Percentiles rank a stretch among this genome's conserved stretches.
phyloP scores from a whole-genome alignment of 176 grass and related monocot genomes.

The Leersia perrieri region DNA sequence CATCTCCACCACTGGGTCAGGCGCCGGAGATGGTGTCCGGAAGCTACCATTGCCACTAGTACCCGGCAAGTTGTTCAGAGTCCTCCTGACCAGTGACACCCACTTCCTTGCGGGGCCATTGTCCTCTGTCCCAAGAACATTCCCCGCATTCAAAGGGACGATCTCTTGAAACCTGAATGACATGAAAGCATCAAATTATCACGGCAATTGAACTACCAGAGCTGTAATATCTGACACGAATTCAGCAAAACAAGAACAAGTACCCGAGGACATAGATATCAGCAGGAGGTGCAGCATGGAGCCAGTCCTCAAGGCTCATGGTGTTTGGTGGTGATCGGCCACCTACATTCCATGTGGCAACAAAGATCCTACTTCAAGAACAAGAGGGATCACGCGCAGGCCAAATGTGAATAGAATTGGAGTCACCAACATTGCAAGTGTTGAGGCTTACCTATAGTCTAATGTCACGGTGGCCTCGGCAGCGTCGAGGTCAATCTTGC shows the following conservation, averaged over 20 bases:
- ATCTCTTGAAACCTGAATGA: slow-evolving; percentile 88
- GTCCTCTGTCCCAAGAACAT: slow-evolving; percentile 97
- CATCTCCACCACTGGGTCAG: slow-evolving; percentile 74
- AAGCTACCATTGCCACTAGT: slow-evolving; percentile 73
- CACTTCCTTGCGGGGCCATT: slow-evolving; percentile 94
- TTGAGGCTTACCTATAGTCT: slow-evolving; percentile 61
- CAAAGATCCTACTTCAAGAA: slow-evolving; percentile 84
- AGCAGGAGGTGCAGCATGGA: slow-evolving; percentile 87
- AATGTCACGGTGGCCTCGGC: slow-evolving; percentile 81
- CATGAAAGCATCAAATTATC: neutral
- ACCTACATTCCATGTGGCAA: slow-evolving; percentile 97
- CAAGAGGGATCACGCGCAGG: neutral
- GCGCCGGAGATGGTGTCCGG: slow-evolving; percentile 75
- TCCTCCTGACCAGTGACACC: slow-evolving; percentile 82
- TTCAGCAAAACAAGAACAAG: neutral
- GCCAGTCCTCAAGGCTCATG: slow-evolving; percentile 97
- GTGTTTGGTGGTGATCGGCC: slow-evolving; percentile 73
- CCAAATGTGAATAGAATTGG: neutral
- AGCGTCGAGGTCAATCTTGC: slow-evolving; percentile 90
- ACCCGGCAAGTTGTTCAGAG: slow-evolving; percentile 78
- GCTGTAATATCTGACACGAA: neutral
- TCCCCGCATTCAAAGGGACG: slow-evolving; percentile 88
- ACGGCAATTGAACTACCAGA: neutral
- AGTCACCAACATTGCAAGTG: slow-evolving; percentile 2
- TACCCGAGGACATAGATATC: slow-evolving; percentile 98